Conservation (phyloP, 257 asterid genomes). For the Scutellaria barbata region DNA sequence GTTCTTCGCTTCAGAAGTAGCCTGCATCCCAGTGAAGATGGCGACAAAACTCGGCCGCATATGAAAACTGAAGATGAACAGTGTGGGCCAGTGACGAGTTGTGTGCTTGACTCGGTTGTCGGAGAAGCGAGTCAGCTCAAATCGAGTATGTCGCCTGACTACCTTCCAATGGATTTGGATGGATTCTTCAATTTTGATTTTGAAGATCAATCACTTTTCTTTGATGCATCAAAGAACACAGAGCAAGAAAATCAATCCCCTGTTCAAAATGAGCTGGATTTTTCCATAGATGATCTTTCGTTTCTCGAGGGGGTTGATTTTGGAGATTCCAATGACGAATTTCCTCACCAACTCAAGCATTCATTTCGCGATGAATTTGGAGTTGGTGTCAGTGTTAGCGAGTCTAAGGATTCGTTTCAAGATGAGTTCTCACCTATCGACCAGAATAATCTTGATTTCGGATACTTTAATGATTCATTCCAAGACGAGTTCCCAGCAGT, state of each 20-base stretch:
- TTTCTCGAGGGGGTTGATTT: background rate
- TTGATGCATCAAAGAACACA: conserved; percentile 11
- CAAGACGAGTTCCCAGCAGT: background rate
- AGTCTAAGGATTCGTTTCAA: conserved; percentile 20
- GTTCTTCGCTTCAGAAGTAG: conserved; percentile 55
- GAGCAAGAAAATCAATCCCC: background rate
- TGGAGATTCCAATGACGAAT: background rate
- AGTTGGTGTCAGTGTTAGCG: background rate
- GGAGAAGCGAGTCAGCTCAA: background rate
- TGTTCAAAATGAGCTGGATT: background rate
- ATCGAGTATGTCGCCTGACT: conserved; percentile 23
- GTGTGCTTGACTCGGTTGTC: too few species aligned
- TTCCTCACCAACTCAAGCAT: conserved; percentile 20
- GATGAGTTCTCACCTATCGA: background rate
- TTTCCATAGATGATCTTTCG: background rate
- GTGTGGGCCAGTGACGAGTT: background rate
- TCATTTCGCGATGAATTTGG: conserved; percentile 19
- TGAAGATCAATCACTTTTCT: conserved; percentile 35
- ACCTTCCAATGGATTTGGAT: conserved; percentile 38
- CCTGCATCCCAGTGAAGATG: conserved; percentile 33
- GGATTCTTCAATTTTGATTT: conserved; percentile 44
- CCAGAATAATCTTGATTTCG: background rate
- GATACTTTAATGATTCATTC: conserved; percentile 9
- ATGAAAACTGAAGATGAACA: conserved; percentile 1
- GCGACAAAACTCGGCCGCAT: conserved; percentile 19